Evolutionary conservation across 2,329 filamentous ascomycete species (phyloP), one percentile per base, ranked within the genome.

Genomic region (Keithomyces neogunnii): DNA sequence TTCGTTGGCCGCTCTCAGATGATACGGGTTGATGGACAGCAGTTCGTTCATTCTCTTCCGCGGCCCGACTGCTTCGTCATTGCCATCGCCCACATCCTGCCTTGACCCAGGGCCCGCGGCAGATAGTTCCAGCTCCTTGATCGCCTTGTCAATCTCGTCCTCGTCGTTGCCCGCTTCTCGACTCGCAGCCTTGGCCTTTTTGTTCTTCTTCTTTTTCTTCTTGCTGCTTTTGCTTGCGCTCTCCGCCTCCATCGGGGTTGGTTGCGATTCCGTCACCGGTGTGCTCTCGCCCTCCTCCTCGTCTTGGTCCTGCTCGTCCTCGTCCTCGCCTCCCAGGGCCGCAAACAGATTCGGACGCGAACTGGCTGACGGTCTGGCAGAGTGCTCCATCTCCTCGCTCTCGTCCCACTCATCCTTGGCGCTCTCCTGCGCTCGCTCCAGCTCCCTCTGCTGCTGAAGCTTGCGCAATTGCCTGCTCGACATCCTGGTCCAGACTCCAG

Each of bases 1-100:
- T 71, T 99, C 93, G 62, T 96, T 95, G 36, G 85, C 76, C 6
- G 88, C 88, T 63, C 92, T 91, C 9, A 99, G 78, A 59, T 90
- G 82, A 57, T 87, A 80, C 1, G 84, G 80, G 58, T 78, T 77
- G 60, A 80, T 73, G 32, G 69, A 65, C 2, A 82, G 65, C 3
- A 80, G 68, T 32, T 69, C 61, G 51, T 70, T 71, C 42, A 69
- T 63, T 10, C 66, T 40, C 39, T 30, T 53, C 13, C 48, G 38
- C 3, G 51, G 38, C 28, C 32, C 44, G 3, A 44, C 6, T 11
- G 9, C 10, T 13, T 26, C 19, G 60, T 9, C 63, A 49, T 26
- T 51, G 47, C 10, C 63, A 49, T 26, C 51, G 47, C 31, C 54
- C 42, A 13, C 56, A 52, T 45, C 51, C 48, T 42, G 54, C 40